Evolutionary conservation across 176 grass and related monocot species (phyloP), one percentile per base, ranked within the genome.

Genomic region (Rhynchospora tenuis): DNA sequence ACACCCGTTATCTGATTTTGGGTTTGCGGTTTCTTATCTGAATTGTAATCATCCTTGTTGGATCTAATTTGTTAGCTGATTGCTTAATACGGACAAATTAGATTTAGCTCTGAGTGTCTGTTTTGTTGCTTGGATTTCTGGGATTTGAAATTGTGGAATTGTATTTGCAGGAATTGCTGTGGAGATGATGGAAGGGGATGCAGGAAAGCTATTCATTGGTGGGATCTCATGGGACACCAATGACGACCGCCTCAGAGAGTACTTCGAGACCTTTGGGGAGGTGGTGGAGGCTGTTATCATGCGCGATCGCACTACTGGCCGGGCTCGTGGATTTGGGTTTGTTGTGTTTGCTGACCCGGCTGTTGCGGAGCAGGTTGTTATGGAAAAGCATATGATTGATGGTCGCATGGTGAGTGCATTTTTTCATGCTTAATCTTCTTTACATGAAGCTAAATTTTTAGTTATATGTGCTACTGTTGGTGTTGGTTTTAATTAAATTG

Each of bases 201-300:
- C 87, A 57, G 92, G 90, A 55, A 98, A 98, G 87, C 84, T 98
- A 56, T 98, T 98, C 78, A 82, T 98, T 77, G 92, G 90, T 54
- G 95, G 95, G 81, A 98, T 98, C 88, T 98, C 95, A 27, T 98
- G 95, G 95, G 92, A 98, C 71, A 98, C 95, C 81, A 98, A 91
- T 79, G 95, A 98, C 62, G 95, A 98, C 26, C 87, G 87, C 46
- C 90, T 98, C 45, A 75, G 89, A 8, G 90, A 94, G 66, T 94
- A 98, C 87, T 98, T 98, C 47, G 79, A 86, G 64, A 92, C 86
- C 76, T 98, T 86, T 31, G 95, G 95, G 10, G 92, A 93, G 87
- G 95, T 98, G 74, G 90, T 92, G 78, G 95, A 98, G 79, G 90
- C 90, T 31, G 89, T 98, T 58, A 85, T 98, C 81, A 98, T 98